phyloP scores from a whole-genome alignment of 768 basidiomycete species.

The Termitomyces sp. region DNA sequence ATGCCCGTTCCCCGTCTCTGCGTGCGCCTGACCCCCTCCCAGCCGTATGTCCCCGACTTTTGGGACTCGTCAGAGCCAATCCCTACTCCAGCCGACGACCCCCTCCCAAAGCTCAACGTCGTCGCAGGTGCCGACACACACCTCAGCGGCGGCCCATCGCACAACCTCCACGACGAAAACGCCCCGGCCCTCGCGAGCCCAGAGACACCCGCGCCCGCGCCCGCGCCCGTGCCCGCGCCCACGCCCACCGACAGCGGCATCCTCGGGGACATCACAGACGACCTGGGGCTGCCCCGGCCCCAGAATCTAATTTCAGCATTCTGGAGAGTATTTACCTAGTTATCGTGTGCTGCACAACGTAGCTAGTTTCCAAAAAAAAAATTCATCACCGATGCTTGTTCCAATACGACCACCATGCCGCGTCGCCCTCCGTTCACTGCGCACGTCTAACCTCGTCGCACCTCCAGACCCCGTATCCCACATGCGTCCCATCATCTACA shows the following conservation, averaged over 20 bases:
- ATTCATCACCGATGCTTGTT: conserved; percentile 12
- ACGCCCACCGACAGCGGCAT: conserved; percentile 23
- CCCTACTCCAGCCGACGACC: conserved; percentile 17
- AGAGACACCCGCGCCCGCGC: conserved; percentile 1
- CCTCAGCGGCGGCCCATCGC: conserved; percentile 30
- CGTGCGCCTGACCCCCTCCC: conserved; percentile 9
- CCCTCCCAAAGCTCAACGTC: conserved; percentile 37
- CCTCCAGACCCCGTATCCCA: conserved; percentile 77
- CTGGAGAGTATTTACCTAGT: conserved; percentile 24
- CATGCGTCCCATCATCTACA: conserved; percentile 75
- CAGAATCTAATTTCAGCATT: too few relatives aligned
- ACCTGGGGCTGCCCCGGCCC: conserved; percentile 35
- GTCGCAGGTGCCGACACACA: conserved; percentile 34
- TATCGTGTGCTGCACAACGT: not conserved
- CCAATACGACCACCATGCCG: conserved; percentile 10
- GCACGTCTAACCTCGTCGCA: conserved; percentile 40
- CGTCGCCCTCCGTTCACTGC: conserved; percentile 13
- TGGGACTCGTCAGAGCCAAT: conserved; percentile 29
- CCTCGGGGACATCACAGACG: conserved; percentile 39
- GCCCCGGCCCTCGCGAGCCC: conserved; percentile 12
- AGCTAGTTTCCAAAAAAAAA: not conserved
- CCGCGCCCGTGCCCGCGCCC: conserved; percentile 1
- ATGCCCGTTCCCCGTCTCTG: not conserved
- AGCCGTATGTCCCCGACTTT: conserved; percentile 44
- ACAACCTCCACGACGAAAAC: conserved; percentile 24